Base-by-base conservation (phyloP, 2,329 filamentous ascomycete species). In the Cercospora sesami region DNA sequence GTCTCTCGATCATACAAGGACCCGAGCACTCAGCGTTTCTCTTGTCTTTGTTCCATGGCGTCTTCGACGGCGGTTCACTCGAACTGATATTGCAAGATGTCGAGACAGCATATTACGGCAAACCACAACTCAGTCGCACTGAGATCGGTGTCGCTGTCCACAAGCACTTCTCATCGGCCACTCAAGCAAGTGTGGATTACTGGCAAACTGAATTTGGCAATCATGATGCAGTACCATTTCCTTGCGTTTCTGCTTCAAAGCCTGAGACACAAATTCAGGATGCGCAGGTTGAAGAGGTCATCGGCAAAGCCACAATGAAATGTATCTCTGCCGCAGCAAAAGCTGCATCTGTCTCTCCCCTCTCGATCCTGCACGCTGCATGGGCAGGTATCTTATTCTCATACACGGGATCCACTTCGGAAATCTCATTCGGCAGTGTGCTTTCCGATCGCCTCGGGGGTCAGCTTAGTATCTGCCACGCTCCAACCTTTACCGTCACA, bases 351-450 rank as follows among this genome's bases (percentile, higher is more conserved):
- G 36, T n/a, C 6, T 42, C 36, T 42, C 16, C 16, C 16, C 36
- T 42, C 36, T 42, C 36, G 16, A n/a, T 42, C 36, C 7, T 42
- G 36, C 36, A 42, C 16, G 36, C 36, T n/a, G 36, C 36, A 1
- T 42, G 36, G 36, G 36, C 36, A 42, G 36, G 0, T 8, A 42
- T 42, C 36, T 42, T 42, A 8, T 42, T 42, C 16, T 45, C 63
- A 5, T 68, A 70, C 42, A 68, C 66, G 3, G 68, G 66, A 1
- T 64, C 66, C 1, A 82, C 81, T 0, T 76, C 83, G 0, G 91
- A 96, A 74, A 80, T 93, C 3, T 82, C 89, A 0, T 85, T 96
- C 45, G 93, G 93, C 0, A 90, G 88, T 2, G 91, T 96, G 3
- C 90, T 90, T 7, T 95, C 93, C 5, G 92, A 93, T 1, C 85